phyloP scores from a whole-genome alignment of 1,284 basidiomycete genomes.

The Phellopilus nigrolimitatus region DNA sequence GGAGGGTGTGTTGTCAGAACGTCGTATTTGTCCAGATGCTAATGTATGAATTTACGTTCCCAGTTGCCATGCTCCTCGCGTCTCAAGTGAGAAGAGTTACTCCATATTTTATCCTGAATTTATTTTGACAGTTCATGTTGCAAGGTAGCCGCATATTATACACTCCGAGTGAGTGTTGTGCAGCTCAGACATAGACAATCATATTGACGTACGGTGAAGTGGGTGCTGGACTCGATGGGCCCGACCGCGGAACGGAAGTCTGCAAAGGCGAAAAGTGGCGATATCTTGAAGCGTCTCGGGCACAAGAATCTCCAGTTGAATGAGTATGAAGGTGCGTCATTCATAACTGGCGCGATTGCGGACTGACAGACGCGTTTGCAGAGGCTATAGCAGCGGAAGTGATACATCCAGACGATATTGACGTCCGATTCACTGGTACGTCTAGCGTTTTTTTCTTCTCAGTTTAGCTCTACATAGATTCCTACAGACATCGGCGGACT shows the following conservation, averaged over 20 bases:
- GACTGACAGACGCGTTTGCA: conserved; percentile 29
- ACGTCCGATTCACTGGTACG: conserved; percentile 67
- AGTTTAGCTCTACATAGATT: conserved; percentile 2
- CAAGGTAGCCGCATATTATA: conserved; percentile 48
- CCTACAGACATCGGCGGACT: conserved; percentile 87
- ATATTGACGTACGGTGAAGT: conserved; percentile 28
- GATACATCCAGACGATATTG: conserved; percentile 83
- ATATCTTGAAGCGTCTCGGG: conserved; percentile 70
- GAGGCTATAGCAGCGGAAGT: conserved; percentile 80
- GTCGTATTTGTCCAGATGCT: conserved; percentile 5
- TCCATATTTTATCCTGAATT: background rate
- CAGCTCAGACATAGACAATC: conserved; percentile 3
- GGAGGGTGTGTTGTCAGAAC: conserved; percentile 33
- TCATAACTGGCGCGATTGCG: background rate
- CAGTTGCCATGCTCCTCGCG: conserved; percentile 59
- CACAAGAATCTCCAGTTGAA: conserved; percentile 66
- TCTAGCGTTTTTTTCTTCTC: conserved; percentile 2
- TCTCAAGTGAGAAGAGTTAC: conserved; percentile 46
- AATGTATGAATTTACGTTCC: conserved; percentile 4
- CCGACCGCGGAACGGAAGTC: conserved; percentile 52
- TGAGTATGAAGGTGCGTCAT: conserved; percentile 72
- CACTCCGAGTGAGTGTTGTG: conserved; percentile 41
- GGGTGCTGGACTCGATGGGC: conserved; percentile 42
- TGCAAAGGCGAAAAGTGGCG: conserved; percentile 64
- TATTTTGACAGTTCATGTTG: conserved; percentile 1